Conservation (phyloP, 305 asterid genomes). For the Plantago coronopus region DNA sequence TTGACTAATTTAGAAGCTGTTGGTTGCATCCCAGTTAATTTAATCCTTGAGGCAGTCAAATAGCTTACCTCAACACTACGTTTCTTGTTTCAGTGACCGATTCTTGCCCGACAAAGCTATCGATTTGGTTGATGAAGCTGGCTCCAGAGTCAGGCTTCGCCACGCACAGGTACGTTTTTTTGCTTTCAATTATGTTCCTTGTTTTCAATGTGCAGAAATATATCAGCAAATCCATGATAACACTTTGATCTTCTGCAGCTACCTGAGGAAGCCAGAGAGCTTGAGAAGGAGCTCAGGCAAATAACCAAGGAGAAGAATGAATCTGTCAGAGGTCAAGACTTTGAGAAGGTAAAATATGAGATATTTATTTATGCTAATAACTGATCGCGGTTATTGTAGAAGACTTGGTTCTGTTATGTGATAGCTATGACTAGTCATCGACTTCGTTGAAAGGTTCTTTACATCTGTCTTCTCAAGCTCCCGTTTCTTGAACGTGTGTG, state of each 20-base stretch:
- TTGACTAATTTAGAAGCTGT: not conserved
- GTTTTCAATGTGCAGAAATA: constrained; percentile 15
- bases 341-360: constrained; percentile 58
- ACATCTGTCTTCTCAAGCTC: too few relatives aligned
- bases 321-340: constrained; percentile 86
- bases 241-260: constrained; percentile 47
- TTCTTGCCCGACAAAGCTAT: constrained; percentile 98
- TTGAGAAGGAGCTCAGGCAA: constrained; percentile 94
- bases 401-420: too few relatives aligned
- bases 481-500: too few relatives aligned
- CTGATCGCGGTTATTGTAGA: too few relatives aligned
- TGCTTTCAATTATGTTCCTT: too few relatives aligned
- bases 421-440: too few relatives aligned
- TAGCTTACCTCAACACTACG: constrained; percentile 13
- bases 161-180: constrained; percentile 96
- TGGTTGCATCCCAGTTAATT: not conserved
- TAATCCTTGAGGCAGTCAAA: not conserved
- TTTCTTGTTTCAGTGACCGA: constrained; percentile 68
- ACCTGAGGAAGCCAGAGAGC: constrained; percentile 96
- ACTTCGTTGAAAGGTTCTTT: too few relatives aligned
- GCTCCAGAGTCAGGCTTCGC: constrained; percentile 94
- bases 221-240: constrained; percentile 14
- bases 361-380: too few relatives aligned
- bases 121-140: constrained; percentile 98
- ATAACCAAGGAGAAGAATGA: constrained; percentile 93